These are phyloP conservation scores for Fusarium buharicum DNA, from an alignment of 2,329 filamentous ascomycete species.

Conservation along the genomic window DNA sequence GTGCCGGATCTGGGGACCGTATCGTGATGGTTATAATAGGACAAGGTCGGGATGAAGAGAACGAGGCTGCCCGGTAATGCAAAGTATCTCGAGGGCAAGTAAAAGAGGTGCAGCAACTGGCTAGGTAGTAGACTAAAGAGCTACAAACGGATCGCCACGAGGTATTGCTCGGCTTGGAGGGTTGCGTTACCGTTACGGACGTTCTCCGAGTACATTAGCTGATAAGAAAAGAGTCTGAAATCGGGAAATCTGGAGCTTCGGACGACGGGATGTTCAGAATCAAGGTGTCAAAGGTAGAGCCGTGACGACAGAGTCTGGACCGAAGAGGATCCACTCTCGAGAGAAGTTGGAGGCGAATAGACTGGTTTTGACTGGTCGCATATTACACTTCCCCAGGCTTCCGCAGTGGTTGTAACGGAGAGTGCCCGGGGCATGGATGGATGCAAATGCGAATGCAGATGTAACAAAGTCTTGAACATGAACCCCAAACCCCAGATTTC, in stretches of 20 bases:
- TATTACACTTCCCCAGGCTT: constrained; percentile 19
- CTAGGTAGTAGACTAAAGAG: constrained; percentile 12
- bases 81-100: constrained; percentile 25
- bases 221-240: constrained; percentile 5
- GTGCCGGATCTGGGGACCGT: constrained; percentile 24
- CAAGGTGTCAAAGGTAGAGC: constrained; percentile 31
- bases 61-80: constrained; percentile 32
- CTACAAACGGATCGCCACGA: constrained; percentile 26
- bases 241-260: constrained; percentile 31
- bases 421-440: constrained; percentile 16
- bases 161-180: constrained; percentile 28
- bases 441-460: constrained; percentile 10
- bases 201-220: constrained; percentile 33
- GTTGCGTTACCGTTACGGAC: constrained; percentile 34
- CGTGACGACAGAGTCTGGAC: constrained; percentile 39
- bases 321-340: constrained; percentile 38
- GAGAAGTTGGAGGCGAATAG: constrained; percentile 31
- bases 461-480: constrained; percentile 7
- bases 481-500: constrained; percentile 26
- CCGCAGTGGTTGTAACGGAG: constrained; percentile 22
- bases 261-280: constrained; percentile 46
- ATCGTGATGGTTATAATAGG: constrained; percentile 25
- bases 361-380: constrained; percentile 37
- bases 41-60: constrained; percentile 13
- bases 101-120: constrained; percentile 14